Base-by-base conservation (phyloP, 805 yeast genomes). In the Jamesozyma jinghongensis region DNA sequence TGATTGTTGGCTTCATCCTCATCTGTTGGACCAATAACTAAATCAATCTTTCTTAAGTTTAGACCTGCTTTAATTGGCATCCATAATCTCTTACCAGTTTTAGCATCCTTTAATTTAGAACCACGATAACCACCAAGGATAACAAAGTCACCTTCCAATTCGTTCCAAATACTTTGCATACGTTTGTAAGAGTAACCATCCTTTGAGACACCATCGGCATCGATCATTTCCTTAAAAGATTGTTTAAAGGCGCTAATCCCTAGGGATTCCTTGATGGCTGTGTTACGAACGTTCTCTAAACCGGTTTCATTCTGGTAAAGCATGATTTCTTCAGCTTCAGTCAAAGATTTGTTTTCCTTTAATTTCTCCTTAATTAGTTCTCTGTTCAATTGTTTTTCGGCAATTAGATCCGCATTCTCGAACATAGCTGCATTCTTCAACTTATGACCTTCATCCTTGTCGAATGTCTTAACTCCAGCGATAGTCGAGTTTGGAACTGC, bases 41-140 rank as follows among this genome's bases (percentile, higher is more conserved):
- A 63, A 65, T 84, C 77, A 44, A 81, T 74, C 52, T 78, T 82
- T 17, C 79, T 67, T 22, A 86, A 65, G 49, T 84, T 79, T 38
- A 88, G 70, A 0, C 95, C 95, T 0, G 90, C 95, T 51, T 83
- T 81, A 5, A 82, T 55, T 0, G 97, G 96, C 32, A 87, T 75
- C 97, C 97, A 88, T 1, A 83, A 73, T 39, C 90, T 66, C 44
- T 79, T 74, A 12, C 68, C 61, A 0, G 94, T 80, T 11, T 65
- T 64, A 1, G 74, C 54, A 52, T 85, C 92, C 34, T 90, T 59
- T 39, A 88, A 62, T 4, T 81, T 74, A 34, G 86, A 76, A 2
- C 97, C 97, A 51, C 97, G 68, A 60, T 83, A 88, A 0, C 97
- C 97, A 4, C 96, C 96, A 59, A 88, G 44, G 1, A 88, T 67